Evolutionary conservation across 1,139 yeast genomes (phyloP).

Genomic region (Spathaspora sp.): DNA sequence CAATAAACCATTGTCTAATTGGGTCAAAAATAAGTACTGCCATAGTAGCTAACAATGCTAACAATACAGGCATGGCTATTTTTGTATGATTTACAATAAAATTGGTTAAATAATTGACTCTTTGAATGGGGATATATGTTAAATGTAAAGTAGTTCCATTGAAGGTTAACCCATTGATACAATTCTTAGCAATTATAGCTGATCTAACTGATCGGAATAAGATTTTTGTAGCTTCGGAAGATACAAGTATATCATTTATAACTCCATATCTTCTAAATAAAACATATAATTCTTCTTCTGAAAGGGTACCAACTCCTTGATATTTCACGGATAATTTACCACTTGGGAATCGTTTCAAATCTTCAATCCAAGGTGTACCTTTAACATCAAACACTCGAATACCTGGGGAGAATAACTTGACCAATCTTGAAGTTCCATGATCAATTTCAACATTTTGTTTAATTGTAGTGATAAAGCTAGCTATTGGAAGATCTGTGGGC

Average conservation of each 20-base stretch:
- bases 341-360: slow-evolving; percentile 74
- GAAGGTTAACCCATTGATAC: slow-evolving; percentile 68
- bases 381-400: slow-evolving; percentile 64
- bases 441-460: slow-evolving; percentile 44
- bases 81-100: slow-evolving; percentile 75
- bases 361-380: slow-evolving; percentile 97
- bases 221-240: slow-evolving; percentile 25
- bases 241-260: slow-evolving; percentile 70
- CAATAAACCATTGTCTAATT: slow-evolving; percentile 77
- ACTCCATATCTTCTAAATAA: slow-evolving; percentile 85
- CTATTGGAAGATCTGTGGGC: slow-evolving; percentile 50
- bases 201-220: slow-evolving; percentile 39
- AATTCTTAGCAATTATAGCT: slow-evolving; percentile 86
- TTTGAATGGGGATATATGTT: slow-evolving; percentile 59
- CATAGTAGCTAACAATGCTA: slow-evolving; percentile 57
- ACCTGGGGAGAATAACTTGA: slow-evolving; percentile 28
- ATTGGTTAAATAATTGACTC: slow-evolving; percentile 53
- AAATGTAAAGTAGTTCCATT: slow-evolving; percentile 62
- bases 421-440: slow-evolving; percentile 15
- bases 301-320: slow-evolving; percentile 58
- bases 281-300: slow-evolving; percentile 83
- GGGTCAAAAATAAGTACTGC: slow-evolving; percentile 93
- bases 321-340: slow-evolving; percentile 61
- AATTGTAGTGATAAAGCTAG: slow-evolving; percentile 49
- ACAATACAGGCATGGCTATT: slow-evolving; percentile 62